Conservation (phyloP, 2,329 filamentous ascomycete species). For the Magnaporthiopsis poae region DNA sequence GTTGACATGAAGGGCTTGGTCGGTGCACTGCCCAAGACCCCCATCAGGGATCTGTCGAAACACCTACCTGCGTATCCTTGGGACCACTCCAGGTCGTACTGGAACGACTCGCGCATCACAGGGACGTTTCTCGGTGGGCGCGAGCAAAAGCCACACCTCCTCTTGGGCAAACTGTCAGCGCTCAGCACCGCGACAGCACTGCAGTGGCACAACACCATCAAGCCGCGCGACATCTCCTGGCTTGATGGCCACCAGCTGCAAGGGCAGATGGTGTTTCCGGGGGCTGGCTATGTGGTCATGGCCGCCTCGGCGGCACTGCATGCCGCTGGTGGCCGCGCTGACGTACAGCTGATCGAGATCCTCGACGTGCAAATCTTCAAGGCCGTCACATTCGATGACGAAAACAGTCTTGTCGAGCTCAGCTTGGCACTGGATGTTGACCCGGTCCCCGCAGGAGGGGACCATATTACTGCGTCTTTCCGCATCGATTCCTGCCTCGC, state of each 20-base stretch:
- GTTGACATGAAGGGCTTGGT: too few species aligned
- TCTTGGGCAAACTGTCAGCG: too few species aligned
- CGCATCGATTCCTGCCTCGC: neutral
- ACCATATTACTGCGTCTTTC: conserved; percentile 13
- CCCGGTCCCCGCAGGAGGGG: conserved; percentile 16
- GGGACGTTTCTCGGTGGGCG: conserved; percentile 9
- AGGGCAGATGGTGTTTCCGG: conserved; percentile 28
- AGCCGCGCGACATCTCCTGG: conserved; percentile 25
- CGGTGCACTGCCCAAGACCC: too few species aligned
- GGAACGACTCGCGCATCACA: neutral
- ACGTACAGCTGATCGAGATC: too few species aligned
- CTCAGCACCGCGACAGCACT: neutral
- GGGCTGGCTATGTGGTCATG: neutral
- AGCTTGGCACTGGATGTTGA: too few species aligned
- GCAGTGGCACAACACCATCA: conserved; percentile 18
- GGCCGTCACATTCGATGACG: too few species aligned
- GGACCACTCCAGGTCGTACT: neutral
- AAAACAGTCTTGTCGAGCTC: too few species aligned
- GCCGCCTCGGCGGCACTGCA: too few species aligned
- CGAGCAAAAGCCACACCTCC: conserved; percentile 3
- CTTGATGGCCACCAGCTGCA: conserved; percentile 27
- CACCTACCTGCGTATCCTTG: neutral
- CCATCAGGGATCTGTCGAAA: too few species aligned
- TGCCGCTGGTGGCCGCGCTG: too few species aligned
- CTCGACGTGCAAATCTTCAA: too few species aligned